phyloP scores from a whole-genome alignment of 805 yeast species.

The Hanseniaspora lindneri region DNA sequence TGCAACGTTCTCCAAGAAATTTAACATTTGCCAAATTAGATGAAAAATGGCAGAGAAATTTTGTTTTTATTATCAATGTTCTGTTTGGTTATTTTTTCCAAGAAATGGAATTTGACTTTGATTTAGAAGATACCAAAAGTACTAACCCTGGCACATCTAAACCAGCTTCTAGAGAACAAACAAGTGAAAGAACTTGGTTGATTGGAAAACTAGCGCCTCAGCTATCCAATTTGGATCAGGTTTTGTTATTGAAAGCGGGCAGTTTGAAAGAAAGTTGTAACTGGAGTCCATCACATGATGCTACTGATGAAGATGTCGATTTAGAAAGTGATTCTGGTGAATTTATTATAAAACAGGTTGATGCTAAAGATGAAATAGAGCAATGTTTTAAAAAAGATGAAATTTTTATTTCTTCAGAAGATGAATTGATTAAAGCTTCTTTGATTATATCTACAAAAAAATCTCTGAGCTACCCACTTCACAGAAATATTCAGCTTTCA shows the following conservation, averaged over 20 bases:
- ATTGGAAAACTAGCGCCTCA: conserved; percentile 80
- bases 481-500: conserved; percentile 53
- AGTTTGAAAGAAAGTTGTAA: conserved; percentile 15
- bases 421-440: conserved; percentile 38
- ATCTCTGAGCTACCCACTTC: conserved; percentile 68
- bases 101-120: conserved; percentile 46
- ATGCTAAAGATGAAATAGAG: background rate
- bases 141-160: conserved; percentile 18
- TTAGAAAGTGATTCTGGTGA: conserved; percentile 12
- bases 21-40: conserved; percentile 2
- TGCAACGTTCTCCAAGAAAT: background rate
- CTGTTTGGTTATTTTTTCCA: conserved; percentile 70
- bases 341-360: conserved; percentile 14
- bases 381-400: background rate
- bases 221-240: conserved; percentile 56
- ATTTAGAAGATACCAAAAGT: conserved; percentile 9
- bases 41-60: conserved; percentile 8
- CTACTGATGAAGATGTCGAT: conserved; percentile 20
- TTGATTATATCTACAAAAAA: conserved; percentile 57
- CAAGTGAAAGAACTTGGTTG: conserved; percentile 87
- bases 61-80: conserved; percentile 48
- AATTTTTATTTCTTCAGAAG: background rate
- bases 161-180: conserved; percentile 38
- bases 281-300: conserved; percentile 11
- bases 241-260: conserved; percentile 30